A percentile compares a stretch with the other conserved stretches of the same genome.
Evolutionary conservation across 345 rosid species (phyloP).

Genomic region (Boechera divaricarpa): DNA sequence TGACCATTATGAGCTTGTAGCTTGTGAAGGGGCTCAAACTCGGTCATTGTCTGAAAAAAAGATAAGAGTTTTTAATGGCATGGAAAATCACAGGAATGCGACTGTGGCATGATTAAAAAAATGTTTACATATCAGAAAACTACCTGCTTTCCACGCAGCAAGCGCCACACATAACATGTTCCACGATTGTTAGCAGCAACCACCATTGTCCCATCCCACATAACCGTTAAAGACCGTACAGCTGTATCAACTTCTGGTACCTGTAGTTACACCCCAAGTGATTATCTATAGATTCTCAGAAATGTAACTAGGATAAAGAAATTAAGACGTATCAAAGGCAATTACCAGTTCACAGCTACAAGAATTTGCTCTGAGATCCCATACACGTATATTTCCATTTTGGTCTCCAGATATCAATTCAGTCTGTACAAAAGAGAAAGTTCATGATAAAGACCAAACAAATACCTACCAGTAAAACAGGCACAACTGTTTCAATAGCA

Average conservation of each 20-base stretch:
- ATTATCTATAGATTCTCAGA: conserved; percentile 1
- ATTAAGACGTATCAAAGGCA: conserved; percentile 8
- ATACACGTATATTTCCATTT: conserved; percentile 88
- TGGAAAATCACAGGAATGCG: not conserved
- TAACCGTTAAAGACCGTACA: conserved; percentile 87
- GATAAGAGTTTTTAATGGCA: not conserved
- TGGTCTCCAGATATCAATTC: conserved; percentile 97
- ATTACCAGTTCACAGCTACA: conserved; percentile 95
- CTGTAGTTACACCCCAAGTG: conserved; percentile 4
- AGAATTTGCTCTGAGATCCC: conserved; percentile 93
- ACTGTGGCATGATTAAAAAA: not conserved
- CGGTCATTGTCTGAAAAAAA: conserved; percentile 72
- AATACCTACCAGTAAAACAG: not conserved
- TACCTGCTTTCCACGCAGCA: conserved; percentile 84
- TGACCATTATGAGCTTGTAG: conserved; percentile 85
- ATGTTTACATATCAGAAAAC: not conserved
- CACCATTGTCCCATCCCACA: conserved; percentile 98
- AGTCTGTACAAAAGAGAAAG: conserved; percentile 55
- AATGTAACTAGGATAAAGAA: conserved; percentile 12
- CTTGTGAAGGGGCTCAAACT: conserved; percentile 97
- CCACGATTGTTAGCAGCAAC: conserved; percentile 96
- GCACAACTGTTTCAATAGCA: not conserved
- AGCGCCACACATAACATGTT: conserved; percentile 96
- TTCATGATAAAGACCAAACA: conserved; percentile 2
- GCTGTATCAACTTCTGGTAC: conserved; percentile 86